phyloP scores from a whole-genome alignment of 1,284 basidiomycete species.

The Coniophora puteana region DNA sequence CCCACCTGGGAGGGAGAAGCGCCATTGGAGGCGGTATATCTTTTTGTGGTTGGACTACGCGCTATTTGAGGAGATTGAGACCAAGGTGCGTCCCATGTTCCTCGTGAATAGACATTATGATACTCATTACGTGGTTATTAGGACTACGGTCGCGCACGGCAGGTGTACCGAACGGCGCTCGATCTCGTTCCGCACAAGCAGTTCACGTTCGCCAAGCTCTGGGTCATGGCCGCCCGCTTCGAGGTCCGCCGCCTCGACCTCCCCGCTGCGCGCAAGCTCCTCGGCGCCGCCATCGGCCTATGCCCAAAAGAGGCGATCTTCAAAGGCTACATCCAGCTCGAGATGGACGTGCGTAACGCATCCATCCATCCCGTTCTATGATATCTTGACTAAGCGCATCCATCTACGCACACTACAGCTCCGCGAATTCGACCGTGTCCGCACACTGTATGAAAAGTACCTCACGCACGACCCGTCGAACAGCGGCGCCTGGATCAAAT shows the following conservation, averaged over 20 bases:
- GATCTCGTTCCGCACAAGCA: slow-evolving; percentile 91
- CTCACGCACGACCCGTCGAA: slow-evolving; percentile 67
- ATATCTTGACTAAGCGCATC: slow-evolving; percentile 10
- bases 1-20: slow-evolving; percentile 84
- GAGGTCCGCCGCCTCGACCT: slow-evolving; percentile 88
- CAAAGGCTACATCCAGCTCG: slow-evolving; percentile 92
- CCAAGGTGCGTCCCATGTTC: slow-evolving; percentile 52
- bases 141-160: slow-evolving; percentile 82
- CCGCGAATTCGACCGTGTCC: slow-evolving; percentile 94
- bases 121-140: slow-evolving; percentile 25
- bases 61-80: slow-evolving; percentile 95
- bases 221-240: slow-evolving; percentile 89
- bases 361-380: slow-evolving; percentile 1
- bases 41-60: slow-evolving; percentile 98
- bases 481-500: slow-evolving; percentile 95
- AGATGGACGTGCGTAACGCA: slow-evolving; percentile 68
- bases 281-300: slow-evolving; percentile 93
- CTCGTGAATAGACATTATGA: slow-evolving; percentile 3
- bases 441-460: slow-evolving; percentile 93
- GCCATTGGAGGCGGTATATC: slow-evolving; percentile 95
- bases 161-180: slow-evolving; percentile 91
- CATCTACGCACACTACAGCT: no score
- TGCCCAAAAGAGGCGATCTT: slow-evolving; percentile 93
- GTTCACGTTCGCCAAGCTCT: slow-evolving; percentile 97
- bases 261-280: slow-evolving; percentile 80